Evolutionary conservation across 1,284 basidiomycete species (phyloP).

Genomic region (Ceratobasidium sp.): DNA sequence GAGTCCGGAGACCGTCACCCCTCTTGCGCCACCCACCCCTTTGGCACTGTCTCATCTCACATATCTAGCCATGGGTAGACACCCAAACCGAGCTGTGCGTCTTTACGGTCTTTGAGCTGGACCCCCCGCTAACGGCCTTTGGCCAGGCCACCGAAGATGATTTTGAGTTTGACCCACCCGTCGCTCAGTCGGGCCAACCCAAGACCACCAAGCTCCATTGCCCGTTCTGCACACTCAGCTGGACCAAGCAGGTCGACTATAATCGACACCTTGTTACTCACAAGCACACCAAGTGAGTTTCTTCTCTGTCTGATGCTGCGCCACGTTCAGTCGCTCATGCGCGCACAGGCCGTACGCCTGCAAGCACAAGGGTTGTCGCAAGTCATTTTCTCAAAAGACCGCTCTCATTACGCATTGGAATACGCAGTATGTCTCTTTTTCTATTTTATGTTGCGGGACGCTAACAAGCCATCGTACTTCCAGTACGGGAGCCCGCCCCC

Average conservation of each 20-base stretch:
- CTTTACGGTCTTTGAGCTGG: not conserved
- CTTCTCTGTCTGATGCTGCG: not conserved
- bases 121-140: not conserved
- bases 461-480: not conserved
- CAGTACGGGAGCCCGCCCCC: conserved; percentile 14
- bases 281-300: not conserved
- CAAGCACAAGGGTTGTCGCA: not conserved
- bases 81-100: not conserved
- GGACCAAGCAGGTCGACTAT: not conserved
- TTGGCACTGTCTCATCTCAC: not conserved
- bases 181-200: not conserved
- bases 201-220: not conserved
- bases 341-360: not conserved
- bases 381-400: conserved; percentile 23
- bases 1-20: conserved; percentile 6
- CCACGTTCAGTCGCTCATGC: not conserved
- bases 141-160: not conserved
- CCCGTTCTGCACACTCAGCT: not conserved
- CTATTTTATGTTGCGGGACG: not conserved
- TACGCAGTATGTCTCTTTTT: conserved; percentile 8
- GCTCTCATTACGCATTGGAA: conserved; percentile 18
- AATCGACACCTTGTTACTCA: not conserved
- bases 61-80: not conserved
- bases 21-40: not conserved
- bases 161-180: not conserved